Evolutionary conservation across 495 filamentous ascomycete species (phyloP).

Genomic region (Penicillium diatomitis): DNA sequence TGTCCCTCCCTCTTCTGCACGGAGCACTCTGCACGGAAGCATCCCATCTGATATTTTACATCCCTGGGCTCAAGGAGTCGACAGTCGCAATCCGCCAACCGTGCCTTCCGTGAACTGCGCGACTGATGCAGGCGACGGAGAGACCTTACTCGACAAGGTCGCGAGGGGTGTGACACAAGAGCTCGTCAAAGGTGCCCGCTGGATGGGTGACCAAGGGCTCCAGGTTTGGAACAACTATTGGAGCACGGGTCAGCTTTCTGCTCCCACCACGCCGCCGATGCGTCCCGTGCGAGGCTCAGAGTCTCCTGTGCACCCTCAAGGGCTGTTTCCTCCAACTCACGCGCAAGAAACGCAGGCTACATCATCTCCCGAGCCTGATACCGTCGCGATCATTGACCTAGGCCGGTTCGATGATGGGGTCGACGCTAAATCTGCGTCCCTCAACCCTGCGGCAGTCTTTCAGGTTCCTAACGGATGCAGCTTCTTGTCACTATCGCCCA

Average conservation of each 20-base stretch:
- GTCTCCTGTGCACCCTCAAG: conserved; percentile 20
- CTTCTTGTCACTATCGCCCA: conserved; percentile 81
- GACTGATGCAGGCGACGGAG: conserved; percentile 68
- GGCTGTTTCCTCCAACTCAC: conserved; percentile 70
- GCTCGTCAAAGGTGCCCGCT: conserved; percentile 77
- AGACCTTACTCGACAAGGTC: conserved; percentile 75
- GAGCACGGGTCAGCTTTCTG: conserved; percentile 48
- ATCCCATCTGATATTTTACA: conserved; percentile 32
- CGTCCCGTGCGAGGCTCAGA: conserved; percentile 21
- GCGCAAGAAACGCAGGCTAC: conserved; percentile 38
- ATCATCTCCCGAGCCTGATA: conserved; percentile 54
- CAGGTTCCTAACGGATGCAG: conserved; percentile 77
- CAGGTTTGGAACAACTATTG: conserved; percentile 88
- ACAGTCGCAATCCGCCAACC: conserved; percentile 62
- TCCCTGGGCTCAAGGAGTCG: conserved; percentile 55
- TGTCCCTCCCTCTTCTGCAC: conserved; percentile 62
- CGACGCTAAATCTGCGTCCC: conserved; percentile 28
- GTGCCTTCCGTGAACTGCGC: conserved; percentile 65
- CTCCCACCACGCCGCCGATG: conserved; percentile 16
- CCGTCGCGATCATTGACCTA: conserved; percentile 80
- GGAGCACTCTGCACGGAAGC: conserved; percentile 56
- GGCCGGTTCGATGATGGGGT: conserved; percentile 47
- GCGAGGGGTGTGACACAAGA: conserved; percentile 85
- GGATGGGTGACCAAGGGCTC: conserved; percentile 75
- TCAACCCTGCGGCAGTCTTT: conserved; percentile 69